phyloP scores from a whole-genome alignment of 805 yeast genomes.

The Dipodascus geniculatus region DNA sequence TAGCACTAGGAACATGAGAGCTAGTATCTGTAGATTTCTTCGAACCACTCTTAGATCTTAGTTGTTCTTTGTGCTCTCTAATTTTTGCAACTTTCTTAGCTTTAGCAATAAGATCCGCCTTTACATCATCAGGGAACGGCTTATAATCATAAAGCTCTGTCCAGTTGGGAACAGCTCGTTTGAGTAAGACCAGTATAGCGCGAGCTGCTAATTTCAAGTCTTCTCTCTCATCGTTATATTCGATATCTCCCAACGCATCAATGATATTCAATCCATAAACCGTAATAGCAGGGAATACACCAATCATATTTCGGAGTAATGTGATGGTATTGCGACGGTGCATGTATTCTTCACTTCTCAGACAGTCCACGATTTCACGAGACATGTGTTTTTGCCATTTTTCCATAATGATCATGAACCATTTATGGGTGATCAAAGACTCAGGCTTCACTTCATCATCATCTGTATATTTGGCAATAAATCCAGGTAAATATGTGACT shows the following conservation, averaged over 20 bases:
- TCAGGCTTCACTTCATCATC: conserved; percentile 11
- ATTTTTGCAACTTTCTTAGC: conserved; percentile 15
- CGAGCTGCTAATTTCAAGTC: conserved; percentile 69
- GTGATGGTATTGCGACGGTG: conserved; percentile 71
- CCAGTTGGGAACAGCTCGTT: conserved; percentile 18
- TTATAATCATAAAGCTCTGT: conserved; percentile 18
- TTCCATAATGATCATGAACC: conserved; percentile 32
- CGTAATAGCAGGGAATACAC: conserved; percentile 55
- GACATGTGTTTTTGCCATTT: conserved; percentile 46
- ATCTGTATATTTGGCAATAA: conserved; percentile 11
- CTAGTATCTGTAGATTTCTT: background rate
- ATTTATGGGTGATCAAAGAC: conserved; percentile 22
- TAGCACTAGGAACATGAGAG: background rate
- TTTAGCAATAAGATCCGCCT: conserved; percentile 17
- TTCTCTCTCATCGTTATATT: conserved; percentile 50
- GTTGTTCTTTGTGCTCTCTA: background rate
- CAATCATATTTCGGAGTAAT: conserved; percentile 53
- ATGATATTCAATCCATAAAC: conserved; percentile 49
- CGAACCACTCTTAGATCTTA: background rate
- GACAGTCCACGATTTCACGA: conserved; percentile 31
- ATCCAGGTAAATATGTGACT: conserved; percentile 16
- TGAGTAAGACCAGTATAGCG: conserved; percentile 20
- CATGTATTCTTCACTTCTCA: conserved; percentile 48
- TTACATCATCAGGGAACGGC: conserved; percentile 15
- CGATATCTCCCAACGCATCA: conserved; percentile 35